Percentiles rank a stretch among this genome's conserved stretches.
These are phyloP conservation scores for Castanea crenata DNA, from an alignment of 306 rosid genomes.

Conservation along the genomic window DNA sequence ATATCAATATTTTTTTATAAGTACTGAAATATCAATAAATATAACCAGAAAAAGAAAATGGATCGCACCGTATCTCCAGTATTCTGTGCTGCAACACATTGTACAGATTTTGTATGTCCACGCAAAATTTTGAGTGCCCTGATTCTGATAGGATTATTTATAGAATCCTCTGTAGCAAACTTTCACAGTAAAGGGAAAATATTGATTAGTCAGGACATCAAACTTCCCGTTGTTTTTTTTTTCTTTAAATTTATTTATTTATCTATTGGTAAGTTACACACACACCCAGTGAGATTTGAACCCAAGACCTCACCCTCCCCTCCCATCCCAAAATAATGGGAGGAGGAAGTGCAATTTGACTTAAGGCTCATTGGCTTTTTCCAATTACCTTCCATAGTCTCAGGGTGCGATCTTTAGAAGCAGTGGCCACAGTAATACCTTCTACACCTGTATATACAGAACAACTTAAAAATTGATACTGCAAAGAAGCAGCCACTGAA, in stretches of 20 bases:
- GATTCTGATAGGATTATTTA: constrained; percentile 41
- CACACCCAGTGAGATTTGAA: too few species aligned
- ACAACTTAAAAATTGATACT: constrained; percentile 6
- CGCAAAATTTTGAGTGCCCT: constrained; percentile 74
- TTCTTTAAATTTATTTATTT: not conserved
- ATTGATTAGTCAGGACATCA: constrained; percentile 22
- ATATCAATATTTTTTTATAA: not conserved
- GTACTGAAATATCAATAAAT: not conserved
- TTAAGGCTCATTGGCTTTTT: not conserved
- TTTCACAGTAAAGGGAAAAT: constrained; percentile 25
- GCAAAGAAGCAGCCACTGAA: not conserved
- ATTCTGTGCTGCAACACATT: constrained; percentile 67
- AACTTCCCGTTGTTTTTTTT: constrained; percentile 8
- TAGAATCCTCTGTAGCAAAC: constrained; percentile 56
- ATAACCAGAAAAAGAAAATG: constrained; percentile 14
- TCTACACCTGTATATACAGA: constrained; percentile 46
- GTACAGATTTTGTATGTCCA: constrained; percentile 76
- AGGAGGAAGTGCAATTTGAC: too few species aligned
- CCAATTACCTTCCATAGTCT: constrained; percentile 90
- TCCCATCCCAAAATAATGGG: too few species aligned
- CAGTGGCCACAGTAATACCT: constrained; percentile 60
- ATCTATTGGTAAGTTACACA: too few species aligned
- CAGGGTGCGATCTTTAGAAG: constrained; percentile 80
- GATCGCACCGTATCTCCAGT: constrained; percentile 67
- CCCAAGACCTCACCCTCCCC: too few species aligned